Conservation (phyloP, 1,284 basidiomycete species). For the Vanrija pseudolonga region DNA sequence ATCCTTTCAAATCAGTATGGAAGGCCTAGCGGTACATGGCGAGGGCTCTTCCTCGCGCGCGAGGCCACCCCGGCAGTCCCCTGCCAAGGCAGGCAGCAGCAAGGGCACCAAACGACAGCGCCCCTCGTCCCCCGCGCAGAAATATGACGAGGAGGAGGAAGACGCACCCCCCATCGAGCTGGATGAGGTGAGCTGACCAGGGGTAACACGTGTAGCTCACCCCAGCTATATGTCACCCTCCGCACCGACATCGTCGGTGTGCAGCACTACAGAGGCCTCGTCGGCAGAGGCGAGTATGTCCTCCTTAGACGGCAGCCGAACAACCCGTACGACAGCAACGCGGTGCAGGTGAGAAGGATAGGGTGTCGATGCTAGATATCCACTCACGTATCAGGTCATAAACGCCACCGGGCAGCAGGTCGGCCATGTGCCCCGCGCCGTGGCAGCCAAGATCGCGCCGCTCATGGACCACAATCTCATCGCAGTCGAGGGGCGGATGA, state of each 20-base stretch:
- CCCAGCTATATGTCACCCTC: conserved; percentile 64
- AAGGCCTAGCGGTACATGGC: not conserved
- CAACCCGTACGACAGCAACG: conserved; percentile 65
- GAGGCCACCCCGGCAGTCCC: not conserved
- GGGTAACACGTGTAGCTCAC: no score
- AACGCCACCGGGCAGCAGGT: conserved; percentile 71
- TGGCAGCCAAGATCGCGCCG: conserved; percentile 62
- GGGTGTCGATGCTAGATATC: conserved; percentile 49
- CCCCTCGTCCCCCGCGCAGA: not conserved
- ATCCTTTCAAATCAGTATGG: no score
- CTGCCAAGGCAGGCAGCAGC: not conserved
- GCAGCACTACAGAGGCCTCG: conserved; percentile 77
- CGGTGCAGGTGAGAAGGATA: conserved; percentile 20
- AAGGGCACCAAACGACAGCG: conserved; percentile 2
- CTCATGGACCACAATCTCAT: conserved; percentile 64
- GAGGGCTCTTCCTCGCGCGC: not conserved
- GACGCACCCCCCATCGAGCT: conserved; percentile 16
- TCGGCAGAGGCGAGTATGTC: conserved; percentile 74
- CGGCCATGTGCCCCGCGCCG: conserved; percentile 65
- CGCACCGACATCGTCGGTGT: conserved; percentile 69
- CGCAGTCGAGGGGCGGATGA: conserved; percentile 63
- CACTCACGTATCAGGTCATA: conserved; percentile 57
- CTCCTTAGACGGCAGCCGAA: conserved; percentile 63
- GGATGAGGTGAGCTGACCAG: conserved; percentile 33
- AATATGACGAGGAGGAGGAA: conserved; percentile 14